Conservation (phyloP, 805 yeast species). For the Monosporozyma servazzii region DNA sequence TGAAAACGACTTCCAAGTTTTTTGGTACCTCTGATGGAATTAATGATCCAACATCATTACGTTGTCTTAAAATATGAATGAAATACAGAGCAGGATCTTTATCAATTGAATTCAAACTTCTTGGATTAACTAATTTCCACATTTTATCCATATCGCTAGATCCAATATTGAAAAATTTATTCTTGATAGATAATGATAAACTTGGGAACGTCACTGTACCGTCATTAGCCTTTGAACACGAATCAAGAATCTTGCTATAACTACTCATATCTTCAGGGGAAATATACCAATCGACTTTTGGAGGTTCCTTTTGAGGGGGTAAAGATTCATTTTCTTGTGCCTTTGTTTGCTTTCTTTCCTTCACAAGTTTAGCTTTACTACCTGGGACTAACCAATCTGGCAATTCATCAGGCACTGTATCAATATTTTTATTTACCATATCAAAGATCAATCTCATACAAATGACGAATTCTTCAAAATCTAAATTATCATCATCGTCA, state of each 20-base stretch:
- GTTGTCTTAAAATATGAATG: constrained; percentile 82
- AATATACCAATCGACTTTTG: constrained; percentile 86
- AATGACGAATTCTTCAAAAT: constrained; percentile 95
- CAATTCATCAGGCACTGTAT: constrained; percentile 55
- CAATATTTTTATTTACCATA: constrained; percentile 62
- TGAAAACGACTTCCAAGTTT: constrained; percentile 81
- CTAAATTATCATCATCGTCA: constrained; percentile 83
- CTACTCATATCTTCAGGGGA: constrained; percentile 75
- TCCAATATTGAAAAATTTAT: constrained; percentile 64
- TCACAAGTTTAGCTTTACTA: constrained; percentile 73
- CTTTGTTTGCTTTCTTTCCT: constrained; percentile 62
- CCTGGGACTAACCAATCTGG: constrained; percentile 94
- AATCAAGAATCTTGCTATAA: constrained; percentile 67
- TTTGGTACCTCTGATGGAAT: constrained; percentile 95
- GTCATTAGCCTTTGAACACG: constrained; percentile 50
- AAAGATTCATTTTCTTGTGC: constrained; percentile 28
- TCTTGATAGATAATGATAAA: constrained; percentile 52
- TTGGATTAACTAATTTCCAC: constrained; percentile 93
- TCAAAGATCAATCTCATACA: constrained; percentile 95
- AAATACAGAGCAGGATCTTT: constrained; percentile 87
- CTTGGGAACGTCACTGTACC: constrained; percentile 76
- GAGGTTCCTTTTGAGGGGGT: constrained; percentile 13
- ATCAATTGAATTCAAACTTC: constrained; percentile 76
- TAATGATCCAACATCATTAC: constrained; percentile 68
- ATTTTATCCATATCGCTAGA: constrained; percentile 78